A percentile compares a stretch with the other conserved stretches of the same genome.
These are phyloP conservation scores for Thalassiosira hispida DNA, from an alignment of 352 stramenopile species.

Conservation along the genomic window DNA sequence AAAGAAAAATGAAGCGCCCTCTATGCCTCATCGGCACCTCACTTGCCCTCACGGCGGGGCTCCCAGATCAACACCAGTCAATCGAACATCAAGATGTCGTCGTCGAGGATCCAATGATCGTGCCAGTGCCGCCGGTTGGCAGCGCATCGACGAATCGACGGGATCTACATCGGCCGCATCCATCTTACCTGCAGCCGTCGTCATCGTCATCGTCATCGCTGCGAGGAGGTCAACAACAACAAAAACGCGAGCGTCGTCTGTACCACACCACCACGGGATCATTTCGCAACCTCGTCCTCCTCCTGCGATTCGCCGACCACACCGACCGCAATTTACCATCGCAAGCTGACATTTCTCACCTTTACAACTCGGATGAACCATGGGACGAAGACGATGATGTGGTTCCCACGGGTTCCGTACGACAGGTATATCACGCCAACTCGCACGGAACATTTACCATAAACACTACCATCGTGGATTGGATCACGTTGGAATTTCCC, in stretches of 20 bases:
- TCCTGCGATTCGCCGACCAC: slow-evolving; percentile 74
- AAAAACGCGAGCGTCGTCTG: background rate
- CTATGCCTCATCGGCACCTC: slow-evolving; percentile 24
- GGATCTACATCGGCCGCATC: background rate
- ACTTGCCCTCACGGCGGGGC: background rate
- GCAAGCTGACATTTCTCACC: slow-evolving; percentile 38
- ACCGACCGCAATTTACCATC: slow-evolving; percentile 39
- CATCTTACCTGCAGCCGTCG: background rate
- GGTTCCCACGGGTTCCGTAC: slow-evolving; percentile 63
- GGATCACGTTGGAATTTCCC: slow-evolving; percentile 49
- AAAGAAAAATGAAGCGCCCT: slow-evolving; percentile 27
- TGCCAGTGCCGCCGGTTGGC: background rate
- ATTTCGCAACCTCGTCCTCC: slow-evolving; percentile 73
- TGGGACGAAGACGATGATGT: background rate
- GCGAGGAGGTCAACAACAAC: background rate
- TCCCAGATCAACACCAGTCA: background rate
- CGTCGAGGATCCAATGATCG: background rate
- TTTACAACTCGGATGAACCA: slow-evolving; percentile 15
- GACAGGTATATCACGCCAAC: slow-evolving; percentile 55
- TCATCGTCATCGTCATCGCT: background rate
- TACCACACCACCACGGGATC: background rate
- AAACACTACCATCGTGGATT: slow-evolving; percentile 49
- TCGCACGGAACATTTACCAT: slow-evolving; percentile 59
- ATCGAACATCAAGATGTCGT: background rate
- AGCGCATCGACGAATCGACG: too few relatives aligned